Percentiles rank a stretch among this genome's conserved stretches.
These are phyloP conservation scores for Pseudonitzschia multiseries DNA, from an alignment of 108 stramenopile genomes.

Conservation along the genomic window DNA sequence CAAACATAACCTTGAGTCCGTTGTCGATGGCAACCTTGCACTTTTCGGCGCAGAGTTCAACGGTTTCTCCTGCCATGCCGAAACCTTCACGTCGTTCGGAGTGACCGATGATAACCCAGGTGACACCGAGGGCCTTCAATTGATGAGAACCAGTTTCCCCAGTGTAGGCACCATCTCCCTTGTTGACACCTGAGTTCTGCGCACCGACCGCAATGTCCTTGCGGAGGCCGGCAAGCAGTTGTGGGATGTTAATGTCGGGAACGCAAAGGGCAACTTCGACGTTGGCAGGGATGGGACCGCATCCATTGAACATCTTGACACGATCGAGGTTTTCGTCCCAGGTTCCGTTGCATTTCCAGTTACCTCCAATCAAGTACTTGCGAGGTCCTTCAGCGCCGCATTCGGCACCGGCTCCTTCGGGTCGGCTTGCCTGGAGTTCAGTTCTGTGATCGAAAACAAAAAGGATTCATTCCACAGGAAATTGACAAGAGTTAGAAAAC, in stretches of 20 bases:
- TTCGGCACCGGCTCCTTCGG: constrained; percentile 28
- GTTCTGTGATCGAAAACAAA: not conserved
- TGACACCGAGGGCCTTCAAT: constrained; percentile 92
- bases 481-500: not conserved
- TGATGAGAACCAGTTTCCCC: constrained; percentile 91
- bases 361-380: constrained; percentile 89
- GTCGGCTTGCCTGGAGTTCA: constrained; percentile 26
- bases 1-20: constrained; percentile 96
- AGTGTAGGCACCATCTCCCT: constrained; percentile 91
- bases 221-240: constrained; percentile 59
- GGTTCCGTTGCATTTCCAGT: constrained; percentile 95
- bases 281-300: constrained; percentile 84
- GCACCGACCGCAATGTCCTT: constrained; percentile 83
- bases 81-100: constrained; percentile 95
- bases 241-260: constrained; percentile 76
- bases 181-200: constrained; percentile 76
- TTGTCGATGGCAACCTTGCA: constrained; percentile 92
- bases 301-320: constrained; percentile 81
- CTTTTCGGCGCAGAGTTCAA: constrained; percentile 91
- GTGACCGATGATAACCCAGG: constrained; percentile 98
- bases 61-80: constrained; percentile 92
- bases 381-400: constrained; percentile 48
- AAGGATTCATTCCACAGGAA: not conserved
- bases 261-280: constrained; percentile 82
- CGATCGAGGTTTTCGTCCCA: constrained; percentile 65